Conservation (phyloP, 2,329 filamentous ascomycete genomes). For the Talaromyces pinophilus region DNA sequence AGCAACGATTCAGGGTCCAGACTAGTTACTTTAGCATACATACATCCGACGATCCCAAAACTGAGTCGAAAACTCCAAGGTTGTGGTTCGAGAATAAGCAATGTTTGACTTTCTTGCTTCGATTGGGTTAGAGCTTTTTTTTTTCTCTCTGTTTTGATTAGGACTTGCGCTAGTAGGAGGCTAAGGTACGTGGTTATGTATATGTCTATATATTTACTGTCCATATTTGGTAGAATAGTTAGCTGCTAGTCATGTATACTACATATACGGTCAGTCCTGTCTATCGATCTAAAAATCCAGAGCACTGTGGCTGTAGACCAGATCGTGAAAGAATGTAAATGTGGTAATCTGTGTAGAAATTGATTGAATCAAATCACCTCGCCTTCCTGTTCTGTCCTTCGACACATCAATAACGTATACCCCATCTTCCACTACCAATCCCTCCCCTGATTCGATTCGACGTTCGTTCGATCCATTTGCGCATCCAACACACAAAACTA, state of each 20-base stretch:
- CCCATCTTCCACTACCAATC: not conserved
- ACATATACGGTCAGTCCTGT: not conserved
- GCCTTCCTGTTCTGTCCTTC: not conserved
- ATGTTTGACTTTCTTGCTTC: not conserved
- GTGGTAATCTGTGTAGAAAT: not conserved
- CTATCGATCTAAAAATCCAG: not conserved
- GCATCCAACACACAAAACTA: not conserved
- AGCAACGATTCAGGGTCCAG: slow-evolving; percentile 5
- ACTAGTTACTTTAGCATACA: not conserved
- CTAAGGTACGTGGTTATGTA: not conserved
- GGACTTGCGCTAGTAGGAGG: not conserved
- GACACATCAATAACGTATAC: not conserved
- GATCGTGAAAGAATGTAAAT: not conserved
- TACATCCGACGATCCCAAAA: not conserved
- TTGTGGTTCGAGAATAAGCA: slow-evolving; percentile 19
- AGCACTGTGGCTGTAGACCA: not conserved
- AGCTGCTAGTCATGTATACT: not conserved
- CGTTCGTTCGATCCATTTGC: not conserved
- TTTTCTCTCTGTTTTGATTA: not conserved
- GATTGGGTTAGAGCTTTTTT: not conserved
- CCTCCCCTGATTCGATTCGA: not conserved
- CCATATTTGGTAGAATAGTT: not conserved
- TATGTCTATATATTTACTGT: not conserved
- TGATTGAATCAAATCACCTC: slow-evolving; percentile 7
- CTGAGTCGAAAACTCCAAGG: not conserved